Base-by-base conservation (phyloP, 768 basidiomycete genomes). In the Filobasidium floriforme region DNA sequence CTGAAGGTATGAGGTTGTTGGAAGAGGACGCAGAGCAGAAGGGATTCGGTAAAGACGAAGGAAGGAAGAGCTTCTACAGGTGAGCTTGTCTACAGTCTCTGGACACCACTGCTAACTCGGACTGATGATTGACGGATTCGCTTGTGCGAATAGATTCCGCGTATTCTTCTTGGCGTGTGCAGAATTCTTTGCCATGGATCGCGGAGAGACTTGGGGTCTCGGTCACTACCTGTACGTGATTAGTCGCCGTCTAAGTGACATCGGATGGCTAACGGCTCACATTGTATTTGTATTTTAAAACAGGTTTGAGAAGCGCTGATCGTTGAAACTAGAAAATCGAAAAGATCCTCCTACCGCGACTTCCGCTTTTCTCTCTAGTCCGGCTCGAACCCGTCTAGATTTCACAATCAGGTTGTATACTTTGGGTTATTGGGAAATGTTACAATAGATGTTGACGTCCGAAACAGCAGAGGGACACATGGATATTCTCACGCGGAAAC, bases 101-200 rank as follows among this genome's bases (percentile, higher is more conserved):
- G n/a, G n/a, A n/a, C n/a, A n/a, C n/a, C n/a, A n/a, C n/a, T n/a
- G n/a, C 41, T 57, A 55, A 10, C 28, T 41, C 29, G 61, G 12
- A 24, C 40, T 19, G 40, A 24, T n/a, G 54, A 43, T 14, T 37
- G 15, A 37, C 29, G 10, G 1, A 24, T 51, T 52, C 9, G 5
- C n/a, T 32, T 2, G 15, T 26, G 10, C 19, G 32, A 46, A 37
- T 65, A 85, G 85, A 67, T 87, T 87, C 74, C 80, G 87, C 18
- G 85, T 88, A 12, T 88, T 88, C 76, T 88, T 86, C 73, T 82
- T 88, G 76, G 85, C 87, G 11, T 87, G 86, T 70, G 84, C 85
- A 0, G 87, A 88, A 73, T 80, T 88, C 59, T 89, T 88, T 73
- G 84, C 79, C 14, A 78, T 85, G 75, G 82, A 87, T 70, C 73